Evolutionary conservation across 768 basidiomycete genomes (phyloP), one percentile per base, ranked within the genome.

Genomic region (Pisolithus orientalis): DNA sequence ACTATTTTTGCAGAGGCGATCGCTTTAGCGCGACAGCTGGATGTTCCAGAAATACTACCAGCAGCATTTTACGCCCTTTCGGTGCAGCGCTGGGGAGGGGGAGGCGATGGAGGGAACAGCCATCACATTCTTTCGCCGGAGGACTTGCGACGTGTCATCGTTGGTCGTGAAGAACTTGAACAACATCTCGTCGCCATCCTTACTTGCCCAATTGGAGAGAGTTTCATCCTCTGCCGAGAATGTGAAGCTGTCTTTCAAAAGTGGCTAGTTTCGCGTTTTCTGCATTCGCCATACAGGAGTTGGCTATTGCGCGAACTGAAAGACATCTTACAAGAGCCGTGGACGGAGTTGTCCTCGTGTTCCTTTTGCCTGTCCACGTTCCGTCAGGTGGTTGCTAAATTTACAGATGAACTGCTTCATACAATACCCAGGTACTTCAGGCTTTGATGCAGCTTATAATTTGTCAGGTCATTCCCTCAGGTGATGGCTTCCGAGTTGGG

Each of bases 51-150:
- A 17, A 70, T 72, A 45, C 64, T 72, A 21, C 71, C 72, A 6
- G 64, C 71, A n/a, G 68, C 68, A 16, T 72, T 74, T 53, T 74
- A 72, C 55, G 70, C 69, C 4, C 65, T 74, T 24, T 67, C 69
- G 6, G 54, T 70, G 14, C 61, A 70, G 42, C 61, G 62, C 16
- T 69, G 66, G 59, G 53, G 51, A 32, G 50, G 42, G 34, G 53
- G 53, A 27, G 54, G 63, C 6, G 70, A 69, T 17, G 65, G 65
- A 13, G 66, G 68, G 0, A 62, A 53, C 24, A 63, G 65, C 9
- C 65, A 71, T 49, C 40, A 61, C 49, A 58, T 61, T 11, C 63
- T 72, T 2, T 58, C 62, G 21, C 60, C 60, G 8, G 53, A 53
- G 8, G 65, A 70, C 49, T 54, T 70, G 17, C 62, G 68, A 25